These are phyloP conservation scores for Camillea tinctor DNA, from an alignment of 2,329 filamentous ascomycete species.

Conservation along the genomic window DNA sequence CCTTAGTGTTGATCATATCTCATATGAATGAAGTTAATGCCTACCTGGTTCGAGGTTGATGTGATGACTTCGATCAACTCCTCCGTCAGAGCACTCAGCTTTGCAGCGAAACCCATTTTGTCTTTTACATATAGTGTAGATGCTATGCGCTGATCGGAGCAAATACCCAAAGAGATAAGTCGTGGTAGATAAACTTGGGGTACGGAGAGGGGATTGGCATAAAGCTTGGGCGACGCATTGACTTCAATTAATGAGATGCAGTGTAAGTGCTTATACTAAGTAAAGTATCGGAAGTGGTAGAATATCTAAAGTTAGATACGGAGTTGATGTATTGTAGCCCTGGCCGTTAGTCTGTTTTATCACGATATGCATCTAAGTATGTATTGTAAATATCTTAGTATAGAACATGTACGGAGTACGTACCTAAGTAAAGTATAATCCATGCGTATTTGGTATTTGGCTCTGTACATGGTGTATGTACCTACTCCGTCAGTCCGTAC, in stretches of 20 bases:
- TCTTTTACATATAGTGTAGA: not conserved
- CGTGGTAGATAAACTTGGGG: not conserved
- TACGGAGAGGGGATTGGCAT: not conserved
- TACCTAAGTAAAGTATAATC: too few species aligned
- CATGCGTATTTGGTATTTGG: too few species aligned
- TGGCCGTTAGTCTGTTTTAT: too few species aligned
- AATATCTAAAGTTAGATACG: too few species aligned
- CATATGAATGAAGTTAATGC: constrained; percentile 8
- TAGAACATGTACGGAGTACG: too few species aligned
- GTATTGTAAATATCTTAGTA: too few species aligned
- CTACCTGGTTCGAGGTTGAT: constrained; percentile 52
- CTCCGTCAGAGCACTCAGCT: constrained; percentile 63
- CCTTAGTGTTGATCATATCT: constrained; percentile 1
- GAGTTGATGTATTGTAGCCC: too few species aligned
- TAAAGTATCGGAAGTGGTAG: too few species aligned
- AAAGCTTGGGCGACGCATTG: not conserved
- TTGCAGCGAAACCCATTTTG: constrained; percentile 69
- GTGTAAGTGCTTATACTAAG: too few species aligned
- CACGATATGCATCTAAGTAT: too few species aligned
- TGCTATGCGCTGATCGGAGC: not conserved
- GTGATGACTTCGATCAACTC: constrained; percentile 68
- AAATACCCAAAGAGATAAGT: not conserved
- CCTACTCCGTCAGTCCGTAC: too few species aligned
- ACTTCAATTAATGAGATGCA: not conserved
- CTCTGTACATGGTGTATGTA: too few species aligned